Percentiles rank a stretch among this genome's conserved stretches.
Evolutionary conservation across 768 basidiomycete species (phyloP).

Genomic region (Hemileccinum impolitum): DNA sequence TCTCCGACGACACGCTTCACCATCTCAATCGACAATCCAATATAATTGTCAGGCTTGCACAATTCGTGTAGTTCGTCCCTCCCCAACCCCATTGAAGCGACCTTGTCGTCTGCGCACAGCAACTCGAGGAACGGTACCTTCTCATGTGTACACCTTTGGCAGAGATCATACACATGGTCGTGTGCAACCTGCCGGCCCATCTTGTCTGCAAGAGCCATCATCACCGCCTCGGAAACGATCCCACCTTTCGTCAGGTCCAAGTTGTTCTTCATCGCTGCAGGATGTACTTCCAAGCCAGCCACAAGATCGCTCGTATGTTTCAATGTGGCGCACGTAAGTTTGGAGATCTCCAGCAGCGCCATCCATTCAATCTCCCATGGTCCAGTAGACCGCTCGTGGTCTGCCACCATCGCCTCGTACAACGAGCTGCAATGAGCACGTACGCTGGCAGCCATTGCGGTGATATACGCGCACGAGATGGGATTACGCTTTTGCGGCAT

Average conservation of each 20-base stretch:
- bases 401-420: constrained; percentile 47
- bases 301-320: constrained; percentile 36
- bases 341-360: constrained; percentile 42
- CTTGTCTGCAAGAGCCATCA: constrained; percentile 43
- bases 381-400: constrained; percentile 47
- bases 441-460: constrained; percentile 40
- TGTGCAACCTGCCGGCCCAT: constrained; percentile 46
- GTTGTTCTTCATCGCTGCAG: constrained; percentile 39
- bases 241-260: constrained; percentile 37
- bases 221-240: constrained; percentile 45
- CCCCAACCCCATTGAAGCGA: constrained; percentile 23
- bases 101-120: constrained; percentile 28
- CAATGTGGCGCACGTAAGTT: constrained; percentile 39
- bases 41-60: constrained; percentile 39
- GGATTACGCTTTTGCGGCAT: constrained; percentile 53
- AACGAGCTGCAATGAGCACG: constrained; percentile 38
- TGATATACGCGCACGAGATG: constrained; percentile 43
- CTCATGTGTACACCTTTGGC: constrained; percentile 28
- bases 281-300: constrained; percentile 40
- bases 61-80: constrained; percentile 28
- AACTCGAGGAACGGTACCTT: constrained; percentile 32
- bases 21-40: constrained; percentile 36
- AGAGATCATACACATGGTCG: constrained; percentile 43
- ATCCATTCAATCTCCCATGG: constrained; percentile 54
- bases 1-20: constrained; percentile 10